A percentile compares a stretch with the other conserved stretches of the same genome.
Conservation (phyloP, 2,329 filamentous ascomycete species). For the Diaporthe longicolla region DNA sequence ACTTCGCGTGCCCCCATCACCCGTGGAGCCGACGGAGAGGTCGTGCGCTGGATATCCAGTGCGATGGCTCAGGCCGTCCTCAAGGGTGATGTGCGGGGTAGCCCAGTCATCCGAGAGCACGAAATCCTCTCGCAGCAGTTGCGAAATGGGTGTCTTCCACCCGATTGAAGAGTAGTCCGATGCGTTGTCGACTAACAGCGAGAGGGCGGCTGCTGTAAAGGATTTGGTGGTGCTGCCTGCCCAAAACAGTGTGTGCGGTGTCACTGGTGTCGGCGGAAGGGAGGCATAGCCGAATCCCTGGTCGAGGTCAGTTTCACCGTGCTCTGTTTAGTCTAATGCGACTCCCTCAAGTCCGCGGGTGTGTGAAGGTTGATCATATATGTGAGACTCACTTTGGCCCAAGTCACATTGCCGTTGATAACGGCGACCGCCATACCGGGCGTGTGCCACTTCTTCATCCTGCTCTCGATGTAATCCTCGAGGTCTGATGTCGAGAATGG, state of each 20-base stretch:
- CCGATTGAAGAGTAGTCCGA: slow-evolving; percentile 55
- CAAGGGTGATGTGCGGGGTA: slow-evolving; percentile 64
- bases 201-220: slow-evolving; percentile 64
- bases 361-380: background rate
- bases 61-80: slow-evolving; percentile 68
- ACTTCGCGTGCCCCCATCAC: slow-evolving; percentile 47
- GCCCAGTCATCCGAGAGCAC: slow-evolving; percentile 61
- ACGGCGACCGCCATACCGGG: slow-evolving; percentile 65
- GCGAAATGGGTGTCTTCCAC: slow-evolving; percentile 63
- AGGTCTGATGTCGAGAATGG: slow-evolving; percentile 12
- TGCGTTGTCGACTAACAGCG: slow-evolving; percentile 62
- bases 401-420: slow-evolving; percentile 60
- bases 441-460: slow-evolving; percentile 59
- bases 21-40: slow-evolving; percentile 47
- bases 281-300: slow-evolving; percentile 57
- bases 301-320: slow-evolving; percentile 35
- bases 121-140: slow-evolving; percentile 66
- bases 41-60: slow-evolving; percentile 64
- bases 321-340: background rate
- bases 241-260: slow-evolving; percentile 66
- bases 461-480: slow-evolving; percentile 45
- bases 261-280: slow-evolving; percentile 53
- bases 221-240: slow-evolving; percentile 71
- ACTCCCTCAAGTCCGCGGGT: background rate
- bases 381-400: slow-evolving; percentile 52